These are phyloP conservation scores for Apiosordaria backusii DNA, from an alignment of 495 filamentous ascomycete genomes.

Conservation along the genomic window DNA sequence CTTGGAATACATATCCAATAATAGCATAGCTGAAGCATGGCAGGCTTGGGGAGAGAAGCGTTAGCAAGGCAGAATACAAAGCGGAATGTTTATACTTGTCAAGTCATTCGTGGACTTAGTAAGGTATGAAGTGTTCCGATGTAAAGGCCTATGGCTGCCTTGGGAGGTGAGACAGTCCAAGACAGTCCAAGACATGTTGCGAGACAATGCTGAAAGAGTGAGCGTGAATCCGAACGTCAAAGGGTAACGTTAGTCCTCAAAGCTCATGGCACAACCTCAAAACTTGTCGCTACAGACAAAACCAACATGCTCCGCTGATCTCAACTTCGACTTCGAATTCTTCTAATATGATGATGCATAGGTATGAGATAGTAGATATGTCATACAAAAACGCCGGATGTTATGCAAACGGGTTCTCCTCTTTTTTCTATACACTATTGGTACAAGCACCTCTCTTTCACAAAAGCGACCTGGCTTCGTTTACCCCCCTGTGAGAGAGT, in stretches of 20 bases:
- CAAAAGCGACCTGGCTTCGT: not conserved
- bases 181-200: not conserved
- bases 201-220: not conserved
- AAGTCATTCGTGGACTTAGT: not conserved
- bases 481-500: not conserved
- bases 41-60: not conserved
- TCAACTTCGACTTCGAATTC: not conserved
- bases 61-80: too few species aligned
- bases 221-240: too few species aligned
- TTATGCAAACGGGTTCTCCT: not conserved
- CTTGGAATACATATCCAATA: not conserved
- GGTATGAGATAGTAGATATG: not conserved
- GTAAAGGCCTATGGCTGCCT: not conserved
- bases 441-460: not conserved
- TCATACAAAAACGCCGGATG: not conserved
- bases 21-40: not conserved
- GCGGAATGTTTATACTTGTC: not conserved
- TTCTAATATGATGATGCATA: not conserved
- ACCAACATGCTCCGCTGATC: not conserved
- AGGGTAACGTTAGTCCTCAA: too few species aligned
- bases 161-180: not conserved
- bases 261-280: too few species aligned
- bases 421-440: not conserved
- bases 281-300: too few species aligned
- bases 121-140: too few species aligned